These are phyloP conservation scores for Cyberlindnera mrakii DNA, from an alignment of 805 yeast genomes.

Conservation along the genomic window DNA sequence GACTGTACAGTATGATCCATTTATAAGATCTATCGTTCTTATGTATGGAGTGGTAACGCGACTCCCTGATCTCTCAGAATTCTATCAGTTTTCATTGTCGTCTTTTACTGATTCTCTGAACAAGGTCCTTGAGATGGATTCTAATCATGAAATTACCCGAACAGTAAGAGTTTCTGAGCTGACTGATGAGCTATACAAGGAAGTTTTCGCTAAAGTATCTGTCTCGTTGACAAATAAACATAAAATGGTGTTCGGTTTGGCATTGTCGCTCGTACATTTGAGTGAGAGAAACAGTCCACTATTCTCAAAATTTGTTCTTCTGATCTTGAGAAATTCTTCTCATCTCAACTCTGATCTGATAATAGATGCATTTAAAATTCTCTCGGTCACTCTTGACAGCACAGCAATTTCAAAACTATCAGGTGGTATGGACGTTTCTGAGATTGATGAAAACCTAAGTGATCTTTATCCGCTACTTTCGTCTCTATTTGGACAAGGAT, in stretches of 20 bases:
- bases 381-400: constrained; percentile 5
- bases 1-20: constrained; percentile 40
- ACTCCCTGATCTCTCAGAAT: constrained; percentile 36
- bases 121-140: constrained; percentile 19
- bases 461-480: constrained; percentile 4
- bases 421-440: not conserved
- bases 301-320: constrained; percentile 9
- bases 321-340: constrained; percentile 3
- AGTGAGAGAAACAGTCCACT: constrained; percentile 15
- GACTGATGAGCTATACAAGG: constrained; percentile 35
- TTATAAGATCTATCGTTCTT: constrained; percentile 50
- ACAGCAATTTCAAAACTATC: not conserved
- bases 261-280: constrained; percentile 26
- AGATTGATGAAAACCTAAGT: constrained; percentile 2
- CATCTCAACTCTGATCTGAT: not conserved
- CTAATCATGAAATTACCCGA: not conserved
- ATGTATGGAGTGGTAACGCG: constrained; percentile 43
- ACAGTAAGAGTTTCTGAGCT: constrained; percentile 26
- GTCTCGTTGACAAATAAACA: constrained; percentile 34
- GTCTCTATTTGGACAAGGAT: not conserved
- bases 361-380: constrained; percentile 7
- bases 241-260: constrained; percentile 30
- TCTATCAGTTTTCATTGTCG: constrained; percentile 55
- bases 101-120: constrained; percentile 33
- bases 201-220: constrained; percentile 39